Evolutionary conservation across 306 rosid genomes (phyloP), one percentile per base, ranked within the genome.

Genomic region (Lotus japonicus): DNA sequence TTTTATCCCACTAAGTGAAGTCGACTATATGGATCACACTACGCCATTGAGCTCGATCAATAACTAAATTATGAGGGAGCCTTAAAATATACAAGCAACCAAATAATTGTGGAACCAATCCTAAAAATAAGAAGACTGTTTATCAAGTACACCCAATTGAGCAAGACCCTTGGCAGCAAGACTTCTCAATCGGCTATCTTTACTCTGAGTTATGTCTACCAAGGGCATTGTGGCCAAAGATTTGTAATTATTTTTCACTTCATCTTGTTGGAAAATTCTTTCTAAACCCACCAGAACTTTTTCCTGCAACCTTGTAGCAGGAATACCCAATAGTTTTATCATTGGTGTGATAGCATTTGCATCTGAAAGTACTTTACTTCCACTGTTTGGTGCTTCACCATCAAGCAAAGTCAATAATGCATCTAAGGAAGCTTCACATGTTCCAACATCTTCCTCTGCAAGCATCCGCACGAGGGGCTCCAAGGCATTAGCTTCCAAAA

Each of bases 401-500:
- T 73, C 68, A 55, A 84, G 57, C 82, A 87, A 33, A 11, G 92
- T 87, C 81, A 79, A 26, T 5, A 84, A 67, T 11, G 85, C 88
- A 18, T 87, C 85, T 16, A 87, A 81, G 39, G 94, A 67, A 59
- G 89, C 88, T 77, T 87, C 88, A n/a, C 83, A 64, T n/a, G 68
- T 57, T 53, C 57, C 79, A 2, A 56, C 31, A 67, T 87, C 86
- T 41, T 67, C 58, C 41, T 84, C 82, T n/a, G 64, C 65, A n/a
- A 87, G 85, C 86, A 84, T 53, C 71, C 84, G 57, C 76, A 80
- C 89, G 18, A 87, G 86, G 26, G 88, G 90, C 9, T 73, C 86
- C 68, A 87, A 55, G 19, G 90, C 90, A 19, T 80, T 79, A 31
- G 88, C 88, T 73, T 87, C 71, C 48, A 84, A 21, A 13, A 83